Conservation (phyloP, 2,329 filamentous ascomycete genomes). For the Colletotrichum musae region DNA sequence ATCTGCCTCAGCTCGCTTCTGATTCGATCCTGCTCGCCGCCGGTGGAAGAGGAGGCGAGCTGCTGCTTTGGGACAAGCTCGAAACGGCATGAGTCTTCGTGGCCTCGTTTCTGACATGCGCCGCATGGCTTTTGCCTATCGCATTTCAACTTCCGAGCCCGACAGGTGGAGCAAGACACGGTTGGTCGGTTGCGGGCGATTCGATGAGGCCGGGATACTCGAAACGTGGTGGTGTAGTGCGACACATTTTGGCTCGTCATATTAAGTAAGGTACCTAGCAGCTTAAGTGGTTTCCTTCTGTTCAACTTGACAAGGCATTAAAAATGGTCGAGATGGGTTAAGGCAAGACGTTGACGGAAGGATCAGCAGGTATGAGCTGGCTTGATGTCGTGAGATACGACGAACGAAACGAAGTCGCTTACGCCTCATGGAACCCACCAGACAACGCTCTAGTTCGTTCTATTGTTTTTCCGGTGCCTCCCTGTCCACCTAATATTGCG, state of each 20-base stretch:
- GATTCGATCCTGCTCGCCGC: slow-evolving; percentile 48
- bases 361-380: not conserved
- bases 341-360: not conserved
- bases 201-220: slow-evolving; percentile 5
- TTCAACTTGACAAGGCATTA: not conserved
- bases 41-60: not conserved
- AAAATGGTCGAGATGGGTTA: not conserved
- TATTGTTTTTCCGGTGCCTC: not conserved
- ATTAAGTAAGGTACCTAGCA: not conserved
- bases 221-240: slow-evolving; percentile 12
- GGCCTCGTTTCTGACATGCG: not conserved
- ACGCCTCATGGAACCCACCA: not conserved
- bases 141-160: slow-evolving; percentile 15
- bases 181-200: too few species aligned
- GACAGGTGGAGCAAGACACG: slow-evolving; percentile 18
- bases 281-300: not conserved
- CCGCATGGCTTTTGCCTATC: slow-evolving; percentile 14
- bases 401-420: not conserved
- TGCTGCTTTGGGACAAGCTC: not conserved
- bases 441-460: not conserved
- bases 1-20: slow-evolving; percentile 55
- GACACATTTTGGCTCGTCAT: slow-evolving; percentile 8
- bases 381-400: slow-evolving; percentile 5
- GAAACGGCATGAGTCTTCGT: not conserved
- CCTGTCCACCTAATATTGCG: not conserved